Percentiles rank a stretch among this genome's conserved stretches.
phyloP scores from a whole-genome alignment of 306 rosid species.

The Citrullus amarus region DNA sequence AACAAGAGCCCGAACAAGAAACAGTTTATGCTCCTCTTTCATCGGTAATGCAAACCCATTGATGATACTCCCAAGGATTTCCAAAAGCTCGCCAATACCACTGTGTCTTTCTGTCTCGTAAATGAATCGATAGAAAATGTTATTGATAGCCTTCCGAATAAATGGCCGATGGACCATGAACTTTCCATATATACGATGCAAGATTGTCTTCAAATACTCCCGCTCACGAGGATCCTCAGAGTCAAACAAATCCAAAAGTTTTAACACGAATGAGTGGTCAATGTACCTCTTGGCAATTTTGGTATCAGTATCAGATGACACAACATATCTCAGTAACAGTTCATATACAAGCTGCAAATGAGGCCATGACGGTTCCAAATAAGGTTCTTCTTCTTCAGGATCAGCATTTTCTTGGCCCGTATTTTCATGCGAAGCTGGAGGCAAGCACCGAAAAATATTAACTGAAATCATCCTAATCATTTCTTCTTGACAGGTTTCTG shows the following conservation, averaged over 20 bases:
- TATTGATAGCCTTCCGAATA: conserved; percentile 84
- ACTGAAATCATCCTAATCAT: conserved; percentile 82
- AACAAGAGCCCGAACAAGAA: conserved; percentile 82
- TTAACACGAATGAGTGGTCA: conserved; percentile 85
- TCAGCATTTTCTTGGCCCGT: conserved; percentile 68
- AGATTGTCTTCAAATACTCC: conserved; percentile 88
- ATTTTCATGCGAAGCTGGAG: conserved; percentile 76
- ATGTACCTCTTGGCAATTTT: conserved; percentile 83
- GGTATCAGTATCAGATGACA: conserved; percentile 85
- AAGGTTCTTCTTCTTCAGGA: conserved; percentile 86
- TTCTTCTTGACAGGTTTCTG: conserved; percentile 77
- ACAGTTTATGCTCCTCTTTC: conserved; percentile 98
- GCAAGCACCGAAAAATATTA: conserved; percentile 78
- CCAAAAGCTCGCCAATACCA: conserved; percentile 89
- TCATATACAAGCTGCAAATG: conserved; percentile 92
- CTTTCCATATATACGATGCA: conserved; percentile 88
- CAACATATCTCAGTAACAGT: conserved; percentile 76
- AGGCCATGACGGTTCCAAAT: conserved; percentile 79
- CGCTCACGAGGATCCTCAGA: conserved; percentile 91
- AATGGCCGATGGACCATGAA: conserved; percentile 99
- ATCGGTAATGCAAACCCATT: conserved; percentile 96
- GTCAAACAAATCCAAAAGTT: conserved; percentile 74
- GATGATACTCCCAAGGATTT: conserved; percentile 92
- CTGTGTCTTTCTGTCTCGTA: conserved; percentile 82
- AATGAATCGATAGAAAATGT: conserved; percentile 79